Conservation (phyloP, 805 yeast genomes). For the Myxozyma geophila region DNA sequence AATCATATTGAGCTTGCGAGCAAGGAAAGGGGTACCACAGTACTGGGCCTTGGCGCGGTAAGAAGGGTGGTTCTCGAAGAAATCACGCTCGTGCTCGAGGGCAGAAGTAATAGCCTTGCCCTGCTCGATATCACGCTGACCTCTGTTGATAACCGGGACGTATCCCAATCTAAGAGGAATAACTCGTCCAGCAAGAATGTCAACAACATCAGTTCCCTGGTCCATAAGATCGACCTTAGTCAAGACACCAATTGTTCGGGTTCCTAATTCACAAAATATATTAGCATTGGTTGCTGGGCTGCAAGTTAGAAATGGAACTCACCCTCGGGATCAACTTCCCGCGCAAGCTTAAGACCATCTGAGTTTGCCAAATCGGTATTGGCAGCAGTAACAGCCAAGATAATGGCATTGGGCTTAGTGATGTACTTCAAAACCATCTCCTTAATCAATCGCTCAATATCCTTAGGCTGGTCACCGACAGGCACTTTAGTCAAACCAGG, state of each 20-base stretch:
- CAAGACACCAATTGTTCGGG: slow-evolving; percentile 92
- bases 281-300: not conserved
- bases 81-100: slow-evolving; percentile 73
- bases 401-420: slow-evolving; percentile 92
- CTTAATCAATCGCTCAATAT: slow-evolving; percentile 91
- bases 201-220: slow-evolving; percentile 95
- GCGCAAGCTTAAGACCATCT: slow-evolving; percentile 92
- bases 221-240: slow-evolving; percentile 98
- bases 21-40: slow-evolving; percentile 98
- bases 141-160: slow-evolving; percentile 95
- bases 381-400: slow-evolving; percentile 92
- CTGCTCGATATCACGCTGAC: slow-evolving; percentile 91
- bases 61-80: slow-evolving; percentile 86
- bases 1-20: slow-evolving; percentile 86
- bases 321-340: slow-evolving; percentile 98
- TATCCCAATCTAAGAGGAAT: slow-evolving; percentile 95
- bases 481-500: slow-evolving; percentile 99
- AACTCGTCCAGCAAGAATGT: slow-evolving; percentile 91
- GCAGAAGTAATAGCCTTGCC: slow-evolving; percentile 90
- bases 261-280: slow-evolving; percentile 13
- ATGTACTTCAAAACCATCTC: slow-evolving; percentile 92
- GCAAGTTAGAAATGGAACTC: not conserved
- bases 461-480: slow-evolving; percentile 98
- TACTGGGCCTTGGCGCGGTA: slow-evolving; percentile 91
- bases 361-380: slow-evolving; percentile 97